phyloP scores from a whole-genome alignment of 106 monocot genomes.

The Narthecium ossifragum region DNA sequence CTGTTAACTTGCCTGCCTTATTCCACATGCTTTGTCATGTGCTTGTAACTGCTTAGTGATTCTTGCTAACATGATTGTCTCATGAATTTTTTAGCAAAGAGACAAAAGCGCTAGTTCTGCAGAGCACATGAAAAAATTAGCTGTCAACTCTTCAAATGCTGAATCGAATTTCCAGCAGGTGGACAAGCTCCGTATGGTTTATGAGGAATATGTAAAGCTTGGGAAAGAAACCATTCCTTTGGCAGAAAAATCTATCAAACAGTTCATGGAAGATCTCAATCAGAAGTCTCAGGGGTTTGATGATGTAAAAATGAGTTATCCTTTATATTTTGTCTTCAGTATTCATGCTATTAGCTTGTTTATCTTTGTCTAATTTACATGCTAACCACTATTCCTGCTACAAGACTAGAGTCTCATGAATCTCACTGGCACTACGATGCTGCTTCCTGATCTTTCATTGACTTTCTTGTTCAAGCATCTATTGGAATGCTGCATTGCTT shows the following conservation, averaged over 20 bases:
- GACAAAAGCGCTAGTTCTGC: slow-evolving; percentile 80
- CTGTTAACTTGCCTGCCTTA: too few species aligned
- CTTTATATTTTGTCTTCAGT: too few species aligned
- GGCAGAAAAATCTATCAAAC: slow-evolving; percentile 59
- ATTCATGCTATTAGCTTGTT: too few species aligned
- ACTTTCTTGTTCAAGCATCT: too few species aligned
- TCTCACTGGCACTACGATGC: too few species aligned
- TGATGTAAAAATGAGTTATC: too few species aligned
- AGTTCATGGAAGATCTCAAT: slow-evolving; percentile 51
- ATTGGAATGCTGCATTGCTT: too few species aligned
- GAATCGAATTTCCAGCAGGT: slow-evolving; percentile 84
- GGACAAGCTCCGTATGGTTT: slow-evolving; percentile 76
- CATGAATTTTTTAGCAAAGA: slow-evolving; percentile 77
- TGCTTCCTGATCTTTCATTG: too few species aligned
- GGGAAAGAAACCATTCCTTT: slow-evolving; percentile 77
- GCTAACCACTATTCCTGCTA: too few species aligned
- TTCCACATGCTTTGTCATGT: too few species aligned
- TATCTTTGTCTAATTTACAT: too few species aligned
- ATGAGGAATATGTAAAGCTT: slow-evolving; percentile 90
- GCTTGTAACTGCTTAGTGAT: background rate
- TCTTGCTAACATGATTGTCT: background rate
- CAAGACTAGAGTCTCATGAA: too few species aligned
- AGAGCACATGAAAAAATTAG: slow-evolving; percentile 77
- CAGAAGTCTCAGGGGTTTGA: slow-evolving; percentile 83
- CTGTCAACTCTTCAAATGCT: slow-evolving; percentile 72